Conservation (phyloP, 768 basidiomycete genomes). For the Coprinellus micaceus region DNA sequence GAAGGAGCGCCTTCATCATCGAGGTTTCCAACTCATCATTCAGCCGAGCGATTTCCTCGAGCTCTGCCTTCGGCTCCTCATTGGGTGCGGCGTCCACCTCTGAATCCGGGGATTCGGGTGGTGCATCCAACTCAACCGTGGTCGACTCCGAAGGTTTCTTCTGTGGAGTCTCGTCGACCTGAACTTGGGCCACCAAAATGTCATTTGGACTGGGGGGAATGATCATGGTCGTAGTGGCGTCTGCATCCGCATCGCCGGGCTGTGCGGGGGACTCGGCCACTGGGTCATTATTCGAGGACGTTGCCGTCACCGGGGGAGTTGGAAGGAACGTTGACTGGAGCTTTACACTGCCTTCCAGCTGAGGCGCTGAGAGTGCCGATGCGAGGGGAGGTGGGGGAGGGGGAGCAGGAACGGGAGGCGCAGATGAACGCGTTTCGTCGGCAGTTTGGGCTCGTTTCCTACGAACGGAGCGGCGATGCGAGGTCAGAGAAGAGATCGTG, state of each 20-base stretch:
- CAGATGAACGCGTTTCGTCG: background rate
- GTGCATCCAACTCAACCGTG: no score
- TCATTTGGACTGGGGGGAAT: background rate
- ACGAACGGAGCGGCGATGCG: background rate
- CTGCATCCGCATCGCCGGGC: background rate
- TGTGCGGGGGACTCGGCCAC: background rate
- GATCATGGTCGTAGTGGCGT: background rate
- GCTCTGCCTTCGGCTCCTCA: no score
- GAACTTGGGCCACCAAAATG: background rate
- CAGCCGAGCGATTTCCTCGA: background rate
- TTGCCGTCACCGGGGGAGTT: background rate
- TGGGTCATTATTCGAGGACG: background rate
- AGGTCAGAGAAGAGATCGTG: background rate
- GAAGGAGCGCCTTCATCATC: background rate
- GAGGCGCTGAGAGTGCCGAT: no score
- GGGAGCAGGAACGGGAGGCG: background rate
- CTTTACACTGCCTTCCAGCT: background rate
- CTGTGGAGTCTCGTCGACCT: background rate
- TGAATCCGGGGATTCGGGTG: background rate
- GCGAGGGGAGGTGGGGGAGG: background rate
- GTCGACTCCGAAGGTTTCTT: background rate
- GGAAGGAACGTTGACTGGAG: background rate
- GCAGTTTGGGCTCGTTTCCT: background rate
- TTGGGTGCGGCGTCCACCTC: no score
- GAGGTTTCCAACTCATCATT: background rate